Evolutionary conservation across 2,329 filamentous ascomycete species (phyloP).

Genomic region (Alternaria ventricosa): DNA sequence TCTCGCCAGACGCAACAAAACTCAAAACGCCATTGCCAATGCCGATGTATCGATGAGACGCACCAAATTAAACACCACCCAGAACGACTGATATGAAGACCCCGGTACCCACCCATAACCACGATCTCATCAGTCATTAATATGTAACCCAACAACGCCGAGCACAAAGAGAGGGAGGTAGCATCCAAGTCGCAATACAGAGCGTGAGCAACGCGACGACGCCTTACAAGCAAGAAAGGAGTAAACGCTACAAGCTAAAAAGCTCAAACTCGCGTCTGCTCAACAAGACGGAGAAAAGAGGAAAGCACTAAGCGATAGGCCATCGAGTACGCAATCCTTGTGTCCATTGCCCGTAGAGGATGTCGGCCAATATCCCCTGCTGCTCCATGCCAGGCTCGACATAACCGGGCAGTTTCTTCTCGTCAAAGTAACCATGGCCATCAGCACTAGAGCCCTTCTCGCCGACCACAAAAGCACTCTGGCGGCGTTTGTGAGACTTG

Average conservation of each 20-base stretch:
- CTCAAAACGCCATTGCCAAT: neutral
- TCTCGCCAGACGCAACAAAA: neutral
- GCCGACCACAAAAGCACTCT: constrained; percentile 51
- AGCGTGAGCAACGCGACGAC: neutral
- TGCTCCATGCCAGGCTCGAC: constrained; percentile 84
- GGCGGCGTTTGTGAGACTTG: constrained; percentile 71
- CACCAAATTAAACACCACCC: neutral
- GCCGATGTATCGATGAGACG: neutral
- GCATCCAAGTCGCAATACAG: neutral
- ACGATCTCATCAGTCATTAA: constrained; percentile 1
- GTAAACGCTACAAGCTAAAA: neutral
- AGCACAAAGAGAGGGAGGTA: neutral
- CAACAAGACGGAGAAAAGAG: neutral
- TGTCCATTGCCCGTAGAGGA: constrained; percentile 89
- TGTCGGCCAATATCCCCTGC: constrained; percentile 84
- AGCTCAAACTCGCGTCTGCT: neutral
- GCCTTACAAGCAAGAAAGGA: neutral
- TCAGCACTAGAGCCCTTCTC: constrained; percentile 53
- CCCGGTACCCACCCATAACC: neutral
- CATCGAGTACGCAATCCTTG: constrained; percentile 72
- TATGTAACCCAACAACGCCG: neutral
- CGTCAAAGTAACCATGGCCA: constrained; percentile 40
- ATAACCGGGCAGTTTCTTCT: constrained; percentile 64
- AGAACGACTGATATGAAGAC: neutral
- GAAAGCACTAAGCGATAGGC: constrained; percentile 35